Conservation (phyloP, 805 yeast genomes). For the Ogataea pilisensis region DNA sequence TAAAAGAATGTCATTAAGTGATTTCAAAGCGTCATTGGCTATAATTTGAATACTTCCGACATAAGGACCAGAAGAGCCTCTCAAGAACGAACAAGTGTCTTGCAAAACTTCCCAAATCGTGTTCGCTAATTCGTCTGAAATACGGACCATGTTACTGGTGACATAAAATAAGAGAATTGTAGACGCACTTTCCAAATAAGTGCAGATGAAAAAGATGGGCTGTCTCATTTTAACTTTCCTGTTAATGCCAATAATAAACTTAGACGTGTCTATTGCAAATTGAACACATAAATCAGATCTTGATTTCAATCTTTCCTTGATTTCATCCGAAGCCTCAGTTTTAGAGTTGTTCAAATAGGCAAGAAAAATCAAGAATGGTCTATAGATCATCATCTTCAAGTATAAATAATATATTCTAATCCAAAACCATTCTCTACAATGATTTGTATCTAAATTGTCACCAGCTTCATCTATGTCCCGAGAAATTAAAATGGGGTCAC, state of each 20-base stretch:
- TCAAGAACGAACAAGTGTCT: constrained; percentile 18
- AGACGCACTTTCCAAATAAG: constrained; percentile 21
- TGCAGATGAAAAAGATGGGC: constrained; percentile 21
- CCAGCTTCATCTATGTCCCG: constrained; percentile 4
- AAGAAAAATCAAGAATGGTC: constrained; percentile 23
- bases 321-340: constrained; percentile 7
- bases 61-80: constrained; percentile 20
- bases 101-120: constrained; percentile 20
- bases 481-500: constrained; percentile 9
- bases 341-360: constrained; percentile 19
- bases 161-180: constrained; percentile 19
- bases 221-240: constrained; percentile 16
- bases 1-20: constrained; percentile 10
- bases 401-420: constrained; percentile 24
- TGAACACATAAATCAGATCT: constrained; percentile 17
- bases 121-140: constrained; percentile 14
- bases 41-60: constrained; percentile 17
- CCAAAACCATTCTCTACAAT: constrained; percentile 25
- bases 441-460: constrained; percentile 1
- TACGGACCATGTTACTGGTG: constrained; percentile 10
- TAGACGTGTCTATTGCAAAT: constrained; percentile 17
- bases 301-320: constrained; percentile 8
- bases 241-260: constrained; percentile 18
- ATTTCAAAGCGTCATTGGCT: constrained; percentile 21
- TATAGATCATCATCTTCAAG: constrained; percentile 19